Evolutionary conservation across 345 rosid genomes (phyloP).

Genomic region (Salix arbutifolia): DNA sequence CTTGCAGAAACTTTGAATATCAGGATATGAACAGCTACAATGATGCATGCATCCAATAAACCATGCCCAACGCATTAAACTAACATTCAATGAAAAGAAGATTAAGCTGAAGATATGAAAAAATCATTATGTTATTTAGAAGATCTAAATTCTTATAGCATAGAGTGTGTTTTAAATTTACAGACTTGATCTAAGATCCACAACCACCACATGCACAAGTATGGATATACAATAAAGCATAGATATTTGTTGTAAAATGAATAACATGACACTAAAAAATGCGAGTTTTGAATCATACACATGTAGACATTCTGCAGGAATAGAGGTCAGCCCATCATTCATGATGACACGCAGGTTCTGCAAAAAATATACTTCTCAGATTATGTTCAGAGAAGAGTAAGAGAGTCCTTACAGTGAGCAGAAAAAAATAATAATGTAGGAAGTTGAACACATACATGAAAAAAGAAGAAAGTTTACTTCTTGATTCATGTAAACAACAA

Average conservation of each 20-base stretch:
- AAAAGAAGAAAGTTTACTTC: no score
- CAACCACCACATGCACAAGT: background rate
- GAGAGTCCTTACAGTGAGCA: background rate
- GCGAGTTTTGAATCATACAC: conserved; percentile 53
- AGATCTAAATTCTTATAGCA: background rate
- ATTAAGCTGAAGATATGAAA: background rate
- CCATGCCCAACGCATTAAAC: background rate
- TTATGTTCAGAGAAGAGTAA: background rate
- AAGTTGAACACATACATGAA: no score
- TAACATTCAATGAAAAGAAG: background rate
- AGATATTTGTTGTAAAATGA: no score
- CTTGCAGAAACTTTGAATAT: conserved; percentile 2
- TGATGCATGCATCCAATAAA: background rate
- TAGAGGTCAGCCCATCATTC: conserved; percentile 84
- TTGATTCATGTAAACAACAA: no score
- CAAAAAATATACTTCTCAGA: conserved; percentile 31
- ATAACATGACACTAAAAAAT: background rate
- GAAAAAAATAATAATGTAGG: no score
- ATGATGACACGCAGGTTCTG: conserved; percentile 85
- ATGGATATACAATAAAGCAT: background rate
- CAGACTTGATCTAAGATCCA: background rate
- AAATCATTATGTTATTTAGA: background rate
- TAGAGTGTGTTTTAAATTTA: background rate
- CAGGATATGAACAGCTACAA: background rate
- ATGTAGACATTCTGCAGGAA: conserved; percentile 73